These are phyloP conservation scores for Solanum verrucosum DNA, from an alignment of 257 asterid species.

Conservation along the genomic window DNA sequence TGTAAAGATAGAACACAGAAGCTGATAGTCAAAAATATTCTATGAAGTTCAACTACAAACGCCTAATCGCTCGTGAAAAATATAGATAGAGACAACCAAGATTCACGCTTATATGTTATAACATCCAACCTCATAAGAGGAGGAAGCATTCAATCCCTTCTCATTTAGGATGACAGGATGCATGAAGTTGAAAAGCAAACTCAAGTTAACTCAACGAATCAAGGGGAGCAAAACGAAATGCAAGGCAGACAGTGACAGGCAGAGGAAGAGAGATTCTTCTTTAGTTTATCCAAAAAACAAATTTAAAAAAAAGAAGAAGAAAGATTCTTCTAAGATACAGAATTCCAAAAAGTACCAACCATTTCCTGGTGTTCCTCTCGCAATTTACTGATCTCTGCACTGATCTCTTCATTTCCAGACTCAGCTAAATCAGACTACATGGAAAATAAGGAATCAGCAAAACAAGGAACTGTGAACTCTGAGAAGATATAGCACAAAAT, in stretches of 20 bases:
- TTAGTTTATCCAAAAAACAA: neutral
- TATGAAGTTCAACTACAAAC: neutral
- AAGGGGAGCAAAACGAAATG: neutral
- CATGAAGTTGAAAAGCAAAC: neutral
- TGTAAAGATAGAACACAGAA: neutral
- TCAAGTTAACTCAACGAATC: neutral
- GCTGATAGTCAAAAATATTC: neutral
- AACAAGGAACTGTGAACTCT: neutral
- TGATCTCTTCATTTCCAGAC: slow-evolving; percentile 55
- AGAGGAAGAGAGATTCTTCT: neutral
- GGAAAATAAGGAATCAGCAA: slow-evolving; percentile 12
- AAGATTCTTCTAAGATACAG: slow-evolving; percentile 2
- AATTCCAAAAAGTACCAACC: slow-evolving; percentile 32
- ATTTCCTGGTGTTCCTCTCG: slow-evolving; percentile 55
- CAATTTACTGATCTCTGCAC: slow-evolving; percentile 42
- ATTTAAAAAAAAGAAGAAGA: neutral
- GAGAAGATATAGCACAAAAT: slow-evolving; percentile 7
- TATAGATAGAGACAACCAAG: neutral
- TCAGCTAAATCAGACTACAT: slow-evolving; percentile 41
- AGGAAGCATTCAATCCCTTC: neutral
- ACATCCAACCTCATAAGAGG: neutral
- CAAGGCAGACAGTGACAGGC: neutral
- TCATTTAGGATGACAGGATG: neutral
- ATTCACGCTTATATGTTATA: neutral
- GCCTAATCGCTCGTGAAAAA: neutral